These are phyloP conservation scores for Zopfia rhizophila DNA, from an alignment of 2,329 filamentous ascomycete genomes.

Conservation along the genomic window DNA sequence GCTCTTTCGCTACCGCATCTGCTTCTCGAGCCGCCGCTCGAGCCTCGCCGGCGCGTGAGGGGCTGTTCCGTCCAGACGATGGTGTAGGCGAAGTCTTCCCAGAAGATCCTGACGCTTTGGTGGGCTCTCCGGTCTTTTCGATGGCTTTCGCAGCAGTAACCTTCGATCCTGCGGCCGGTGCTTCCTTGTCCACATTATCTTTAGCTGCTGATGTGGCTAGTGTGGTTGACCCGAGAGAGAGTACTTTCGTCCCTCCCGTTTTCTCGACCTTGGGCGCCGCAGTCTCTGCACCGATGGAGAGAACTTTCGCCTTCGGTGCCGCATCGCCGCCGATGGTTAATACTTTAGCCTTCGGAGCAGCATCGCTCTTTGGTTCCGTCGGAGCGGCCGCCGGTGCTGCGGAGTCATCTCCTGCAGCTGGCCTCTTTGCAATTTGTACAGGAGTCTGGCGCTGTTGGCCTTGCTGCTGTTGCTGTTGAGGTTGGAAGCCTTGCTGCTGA, in stretches of 20 bases:
- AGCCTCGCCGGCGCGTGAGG: slow-evolving; percentile 69
- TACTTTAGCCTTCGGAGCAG: slow-evolving; percentile 69
- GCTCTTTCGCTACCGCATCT: slow-evolving; percentile 86
- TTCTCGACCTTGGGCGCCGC: slow-evolving; percentile 65
- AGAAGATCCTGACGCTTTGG: slow-evolving; percentile 58
- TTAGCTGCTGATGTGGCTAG: slow-evolving; percentile 63
- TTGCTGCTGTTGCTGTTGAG: slow-evolving; percentile 52
- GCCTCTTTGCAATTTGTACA: slow-evolving; percentile 71
- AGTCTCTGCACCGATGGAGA: slow-evolving; percentile 68
- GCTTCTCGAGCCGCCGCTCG: slow-evolving; percentile 71
- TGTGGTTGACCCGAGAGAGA: slow-evolving; percentile 72
- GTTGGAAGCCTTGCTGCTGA: slow-evolving; percentile 59
- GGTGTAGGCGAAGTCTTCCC: slow-evolving; percentile 84
- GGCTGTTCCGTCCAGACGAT: slow-evolving; percentile 85
- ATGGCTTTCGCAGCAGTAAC: slow-evolving; percentile 89
- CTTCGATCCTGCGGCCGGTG: slow-evolving; percentile 79
- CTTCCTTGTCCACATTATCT: slow-evolving; percentile 54
- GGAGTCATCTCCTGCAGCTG: slow-evolving; percentile 61
- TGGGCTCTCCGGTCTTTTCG: slow-evolving; percentile 83
- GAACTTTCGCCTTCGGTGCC: slow-evolving; percentile 67
- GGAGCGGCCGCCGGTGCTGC: slow-evolving; percentile 53
- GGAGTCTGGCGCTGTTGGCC: slow-evolving; percentile 62
- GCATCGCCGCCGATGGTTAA: slow-evolving; percentile 69
- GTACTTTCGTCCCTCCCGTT: slow-evolving; percentile 71
- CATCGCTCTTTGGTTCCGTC: slow-evolving; percentile 52